Evolutionary conservation across 208 protist genomes (phyloP).

Genomic region (Lotmaria passim): DNA sequence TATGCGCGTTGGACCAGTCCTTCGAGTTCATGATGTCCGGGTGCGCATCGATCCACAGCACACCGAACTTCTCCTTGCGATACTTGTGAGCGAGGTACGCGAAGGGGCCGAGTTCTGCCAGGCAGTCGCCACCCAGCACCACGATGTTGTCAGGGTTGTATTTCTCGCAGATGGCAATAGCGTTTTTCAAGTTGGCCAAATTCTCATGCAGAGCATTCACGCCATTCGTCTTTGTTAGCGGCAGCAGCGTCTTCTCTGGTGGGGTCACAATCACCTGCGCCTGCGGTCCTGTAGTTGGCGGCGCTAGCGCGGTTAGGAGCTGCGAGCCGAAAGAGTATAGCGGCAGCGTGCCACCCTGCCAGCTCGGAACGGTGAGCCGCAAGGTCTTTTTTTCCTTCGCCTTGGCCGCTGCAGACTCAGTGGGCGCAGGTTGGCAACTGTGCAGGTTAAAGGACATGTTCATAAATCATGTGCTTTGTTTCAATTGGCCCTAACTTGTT

Average conservation of each 20-base stretch:
- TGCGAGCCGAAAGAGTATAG: slow-evolving; percentile 35
- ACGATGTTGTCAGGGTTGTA: slow-evolving; percentile 32
- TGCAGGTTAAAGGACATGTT: slow-evolving; percentile 8
- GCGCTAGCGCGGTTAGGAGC: slow-evolving; percentile 30
- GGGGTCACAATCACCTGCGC: slow-evolving; percentile 7
- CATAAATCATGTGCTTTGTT: too few relatives aligned
- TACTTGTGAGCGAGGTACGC: slow-evolving; percentile 37
- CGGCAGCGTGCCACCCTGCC: slow-evolving; percentile 43
- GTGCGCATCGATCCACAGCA: slow-evolving; percentile 47
- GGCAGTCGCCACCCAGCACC: slow-evolving; percentile 42
- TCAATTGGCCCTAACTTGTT: neutral
- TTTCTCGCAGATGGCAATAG: slow-evolving; percentile 6
- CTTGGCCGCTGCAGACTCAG: neutral
- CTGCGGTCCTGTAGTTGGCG: slow-evolving; percentile 21
- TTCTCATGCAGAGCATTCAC: slow-evolving; percentile 16
- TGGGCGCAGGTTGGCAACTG: neutral
- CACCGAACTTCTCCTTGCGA: slow-evolving; percentile 27
- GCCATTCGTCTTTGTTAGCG: slow-evolving; percentile 5
- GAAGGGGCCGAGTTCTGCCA: slow-evolving; percentile 42
- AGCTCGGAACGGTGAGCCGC: slow-evolving; percentile 34
- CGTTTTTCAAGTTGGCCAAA: slow-evolving; percentile 19
- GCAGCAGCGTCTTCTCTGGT: neutral
- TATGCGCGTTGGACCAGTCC: slow-evolving; percentile 34
- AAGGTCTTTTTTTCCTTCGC: slow-evolving; percentile 21
- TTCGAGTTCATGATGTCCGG: slow-evolving; percentile 36